phyloP scores from a whole-genome alignment of 176 grass and related monocot species.

The Bolboschoenus planiculmis region DNA sequence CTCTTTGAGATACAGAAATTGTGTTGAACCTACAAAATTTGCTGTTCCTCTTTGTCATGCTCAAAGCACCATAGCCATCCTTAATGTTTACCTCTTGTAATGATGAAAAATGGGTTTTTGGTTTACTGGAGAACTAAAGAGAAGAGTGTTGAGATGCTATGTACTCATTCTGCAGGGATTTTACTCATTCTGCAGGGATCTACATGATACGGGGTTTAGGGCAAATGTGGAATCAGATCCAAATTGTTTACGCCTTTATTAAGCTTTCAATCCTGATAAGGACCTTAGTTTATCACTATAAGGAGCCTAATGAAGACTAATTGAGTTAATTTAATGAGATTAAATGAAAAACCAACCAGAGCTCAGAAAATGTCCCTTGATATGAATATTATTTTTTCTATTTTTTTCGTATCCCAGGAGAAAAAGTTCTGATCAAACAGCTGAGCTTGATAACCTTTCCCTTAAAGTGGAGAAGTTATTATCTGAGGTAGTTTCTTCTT shows the following conservation, averaged over 20 bases:
- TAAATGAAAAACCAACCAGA: background rate
- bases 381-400: slow-evolving; percentile 5
- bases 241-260: background rate
- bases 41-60: no score
- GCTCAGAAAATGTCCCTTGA: background rate
- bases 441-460: slow-evolving; percentile 71
- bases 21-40: no score
- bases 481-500: slow-evolving; percentile 56
- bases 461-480: slow-evolving; percentile 80
- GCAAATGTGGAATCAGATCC: background rate
- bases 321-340: background rate
- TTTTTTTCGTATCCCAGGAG: slow-evolving; percentile 39
- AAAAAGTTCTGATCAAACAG: slow-evolving; percentile 79
- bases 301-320: background rate
- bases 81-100: background rate
- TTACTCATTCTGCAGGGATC: background rate
- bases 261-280: background rate
- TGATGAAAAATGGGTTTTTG: background rate
- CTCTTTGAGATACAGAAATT: background rate
- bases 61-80: no score
- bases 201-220: background rate
- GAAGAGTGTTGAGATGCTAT: background rate
- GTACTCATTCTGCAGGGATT: background rate
- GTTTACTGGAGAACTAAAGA: background rate
- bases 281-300: background rate